Evolutionary conservation across 805 yeast genomes (phyloP).

Genomic region (Myxozyma lipomycoides): DNA sequence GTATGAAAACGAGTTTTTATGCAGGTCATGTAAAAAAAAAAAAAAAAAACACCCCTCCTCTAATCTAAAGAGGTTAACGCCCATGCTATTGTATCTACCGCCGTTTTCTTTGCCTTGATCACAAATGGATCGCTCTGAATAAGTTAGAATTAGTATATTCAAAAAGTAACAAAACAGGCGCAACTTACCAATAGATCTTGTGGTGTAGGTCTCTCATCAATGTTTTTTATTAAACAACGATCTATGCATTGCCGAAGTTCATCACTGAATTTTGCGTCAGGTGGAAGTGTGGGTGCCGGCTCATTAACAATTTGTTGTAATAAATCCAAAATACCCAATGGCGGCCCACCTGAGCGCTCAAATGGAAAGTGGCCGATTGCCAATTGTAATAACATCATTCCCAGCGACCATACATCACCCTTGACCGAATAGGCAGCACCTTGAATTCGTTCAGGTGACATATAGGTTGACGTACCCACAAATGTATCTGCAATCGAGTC

Average conservation of each 20-base stretch:
- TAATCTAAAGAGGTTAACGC: constrained; percentile 10
- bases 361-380: constrained; percentile 84
- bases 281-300: constrained; percentile 71
- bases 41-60: too few relatives aligned
- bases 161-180: constrained; percentile 28
- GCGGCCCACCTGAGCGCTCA: constrained; percentile 38
- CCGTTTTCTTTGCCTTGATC: not conserved
- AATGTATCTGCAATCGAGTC: constrained; percentile 96
- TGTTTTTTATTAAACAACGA: constrained; percentile 69
- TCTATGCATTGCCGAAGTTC: constrained; percentile 65
- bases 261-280: constrained; percentile 42
- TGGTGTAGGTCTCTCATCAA: constrained; percentile 63
- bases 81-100: constrained; percentile 19
- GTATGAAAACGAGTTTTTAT: too few relatives aligned
- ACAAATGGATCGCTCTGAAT: constrained; percentile 24
- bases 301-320: constrained; percentile 92
- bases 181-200: constrained; percentile 50
- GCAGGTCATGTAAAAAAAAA: too few relatives aligned
- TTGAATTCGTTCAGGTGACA: constrained; percentile 92
- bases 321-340: constrained; percentile 85
- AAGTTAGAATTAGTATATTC: not conserved
- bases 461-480: constrained; percentile 96
- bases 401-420: constrained; percentile 96
- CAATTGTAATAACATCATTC: constrained; percentile 81
- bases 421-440: constrained; percentile 92